Percentiles rank a stretch among this genome's conserved stretches.
These are phyloP conservation scores for Monosporozyma aerobia DNA, from an alignment of 805 yeast species.

Conservation along the genomic window DNA sequence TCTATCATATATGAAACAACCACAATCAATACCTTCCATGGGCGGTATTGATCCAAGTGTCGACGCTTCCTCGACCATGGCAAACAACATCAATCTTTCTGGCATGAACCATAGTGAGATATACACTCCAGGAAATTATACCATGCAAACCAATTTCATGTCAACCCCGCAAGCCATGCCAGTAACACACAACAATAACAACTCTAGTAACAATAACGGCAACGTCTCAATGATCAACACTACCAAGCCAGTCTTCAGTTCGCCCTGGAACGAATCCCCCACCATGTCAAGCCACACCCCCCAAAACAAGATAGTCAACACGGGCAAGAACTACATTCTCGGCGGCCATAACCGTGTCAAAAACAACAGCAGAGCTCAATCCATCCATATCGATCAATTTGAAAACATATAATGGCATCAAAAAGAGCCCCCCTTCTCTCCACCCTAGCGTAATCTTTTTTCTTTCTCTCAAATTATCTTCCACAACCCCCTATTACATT, in stretches of 20 bases:
- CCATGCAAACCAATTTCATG: not conserved
- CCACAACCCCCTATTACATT: not conserved
- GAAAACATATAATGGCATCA: conserved; percentile 4
- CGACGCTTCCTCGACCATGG: not conserved
- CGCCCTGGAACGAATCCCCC: conserved; percentile 15
- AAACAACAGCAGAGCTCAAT: conserved; percentile 28
- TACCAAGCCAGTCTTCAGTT: not conserved
- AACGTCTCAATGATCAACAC: not conserved
- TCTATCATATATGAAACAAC: not conserved
- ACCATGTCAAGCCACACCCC: not conserved
- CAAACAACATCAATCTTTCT: not conserved
- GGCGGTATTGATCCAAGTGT: not conserved
- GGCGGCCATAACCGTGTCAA: conserved; percentile 26
- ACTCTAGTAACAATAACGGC: not conserved
- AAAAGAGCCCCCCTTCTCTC: not conserved
- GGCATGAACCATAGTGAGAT: not conserved
- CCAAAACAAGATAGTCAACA: conserved; percentile 19
- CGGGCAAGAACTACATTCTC: conserved; percentile 28
- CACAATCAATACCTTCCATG: not conserved
- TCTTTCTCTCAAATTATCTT: not conserved
- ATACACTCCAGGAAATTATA: not conserved
- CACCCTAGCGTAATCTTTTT: not conserved
- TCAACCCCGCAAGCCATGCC: not conserved
- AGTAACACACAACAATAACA: not conserved
- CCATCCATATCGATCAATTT: conserved; percentile 29